Percentiles rank a stretch among this genome's conserved stretches.
These are phyloP conservation scores for Hemerocallis citrina DNA, from an alignment of 106 monocot genomes.

Conservation along the genomic window DNA sequence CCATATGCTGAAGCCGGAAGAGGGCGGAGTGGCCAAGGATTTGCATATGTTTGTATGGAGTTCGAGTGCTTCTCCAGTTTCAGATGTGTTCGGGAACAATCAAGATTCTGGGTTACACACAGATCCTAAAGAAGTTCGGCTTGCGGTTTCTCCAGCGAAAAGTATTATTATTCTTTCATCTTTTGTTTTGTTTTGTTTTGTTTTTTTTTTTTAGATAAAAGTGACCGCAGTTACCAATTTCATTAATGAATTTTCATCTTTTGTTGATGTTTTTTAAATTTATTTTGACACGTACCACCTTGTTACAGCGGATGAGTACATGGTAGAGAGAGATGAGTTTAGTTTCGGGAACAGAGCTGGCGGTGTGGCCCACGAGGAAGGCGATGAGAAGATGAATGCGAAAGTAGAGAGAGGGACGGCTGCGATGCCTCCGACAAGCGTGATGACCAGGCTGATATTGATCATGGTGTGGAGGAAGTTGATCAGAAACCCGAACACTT, in stretches of 20 bases:
- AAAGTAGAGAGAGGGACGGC: conserved; percentile 11
- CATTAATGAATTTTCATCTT: background rate
- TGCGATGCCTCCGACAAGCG: conserved; percentile 85
- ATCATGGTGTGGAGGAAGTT: conserved; percentile 99
- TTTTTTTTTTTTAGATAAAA: too few species aligned
- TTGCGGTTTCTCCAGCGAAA: conserved; percentile 48
- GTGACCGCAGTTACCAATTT: background rate
- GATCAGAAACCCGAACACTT: conserved; percentile 96
- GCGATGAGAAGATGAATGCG: conserved; percentile 29
- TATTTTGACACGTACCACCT: too few species aligned
- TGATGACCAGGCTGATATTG: conserved; percentile 91
- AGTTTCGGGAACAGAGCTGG: conserved; percentile 62
- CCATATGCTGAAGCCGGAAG: conserved; percentile 9
- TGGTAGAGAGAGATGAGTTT: conserved; percentile 64
- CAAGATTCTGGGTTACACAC: background rate
- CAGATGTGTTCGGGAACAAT: conserved; percentile 31
- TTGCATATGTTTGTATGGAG: conserved; percentile 76
- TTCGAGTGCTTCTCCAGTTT: conserved; percentile 61
- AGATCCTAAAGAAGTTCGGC: conserved; percentile 45
- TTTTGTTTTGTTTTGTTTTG: background rate
- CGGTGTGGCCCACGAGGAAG: too few species aligned
- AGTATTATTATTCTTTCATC: conserved; percentile 5
- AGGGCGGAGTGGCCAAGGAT: conserved; percentile 22
- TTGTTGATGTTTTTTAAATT: too few species aligned
- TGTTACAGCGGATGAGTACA: conserved; percentile 46